Evolutionary conservation across 139 green algal genomes (phyloP), one percentile per base, ranked within the genome.

Genomic region (Tetradesmus lagerheimii): DNA sequence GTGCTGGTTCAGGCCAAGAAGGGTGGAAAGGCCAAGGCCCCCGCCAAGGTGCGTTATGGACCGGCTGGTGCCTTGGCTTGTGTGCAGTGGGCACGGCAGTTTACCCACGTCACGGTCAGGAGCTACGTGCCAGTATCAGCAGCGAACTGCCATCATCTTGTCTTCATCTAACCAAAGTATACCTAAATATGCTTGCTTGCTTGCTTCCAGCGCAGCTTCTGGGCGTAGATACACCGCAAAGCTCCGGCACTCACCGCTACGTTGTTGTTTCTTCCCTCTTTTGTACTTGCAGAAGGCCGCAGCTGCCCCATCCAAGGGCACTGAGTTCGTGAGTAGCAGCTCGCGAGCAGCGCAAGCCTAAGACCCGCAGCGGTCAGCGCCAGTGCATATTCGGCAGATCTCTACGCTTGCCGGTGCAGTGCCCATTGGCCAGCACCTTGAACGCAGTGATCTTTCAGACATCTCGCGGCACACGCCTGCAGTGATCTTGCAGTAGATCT

Each of bases 1-100:
- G 75, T 85, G 74, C 45, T 50, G 45, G 74, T 90, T 20, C 53
- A 71, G 41, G 86, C 86, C 86, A 84, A 85, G 74, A 84, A 85
- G 74, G 78, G 37, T 39, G 67, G 34, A 41, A 38, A n/a, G 11
- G 57, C 74, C 74, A 90, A 90, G 84, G 16, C 37, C 27, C 4
- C 50, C 43, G 81, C 23, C 34, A 87, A 87, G 81, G 81, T 77
- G 34, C 31, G 81, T 57, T 37, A 3, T 88, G 25, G 23, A 15
- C 37, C 64, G 27, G 20, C 31, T 81, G 35, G 79, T 27, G n/a
- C 67, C 9, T 78, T 6, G n/a, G n/a, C n/a, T 6, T 78, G 12
- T 11, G 11, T 38, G 67, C n/a, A 38, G n/a, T 35, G 27, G 15
- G 25, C 6, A 2, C 9, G 31, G 35, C 35, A 81, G 35, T 41